These are phyloP conservation scores for Ceraceosorus bombacis DNA, from an alignment of 1,284 basidiomycete species.

Conservation along the genomic window DNA sequence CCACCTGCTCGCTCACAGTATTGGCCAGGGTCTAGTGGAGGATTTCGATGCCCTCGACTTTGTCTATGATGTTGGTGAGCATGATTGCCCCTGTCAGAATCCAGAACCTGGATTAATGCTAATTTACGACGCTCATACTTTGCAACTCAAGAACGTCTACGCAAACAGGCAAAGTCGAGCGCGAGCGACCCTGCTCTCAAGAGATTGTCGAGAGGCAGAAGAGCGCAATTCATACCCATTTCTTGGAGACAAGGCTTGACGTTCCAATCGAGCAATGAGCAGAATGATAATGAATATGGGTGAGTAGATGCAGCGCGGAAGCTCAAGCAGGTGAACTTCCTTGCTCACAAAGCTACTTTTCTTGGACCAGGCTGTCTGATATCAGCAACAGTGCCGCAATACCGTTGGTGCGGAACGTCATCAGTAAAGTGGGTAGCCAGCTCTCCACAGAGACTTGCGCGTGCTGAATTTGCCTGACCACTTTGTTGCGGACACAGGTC, in stretches of 20 bases:
- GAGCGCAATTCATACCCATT: slow-evolving; percentile 18
- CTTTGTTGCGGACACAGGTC: neutral
- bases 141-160: slow-evolving; percentile 1
- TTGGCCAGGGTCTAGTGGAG: slow-evolving; percentile 9
- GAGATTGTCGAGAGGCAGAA: slow-evolving; percentile 9
- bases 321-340: neutral
- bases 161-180: slow-evolving; percentile 9
- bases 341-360: too few species aligned
- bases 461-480: slow-evolving; percentile 9
- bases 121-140: neutral
- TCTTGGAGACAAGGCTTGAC: slow-evolving; percentile 14
- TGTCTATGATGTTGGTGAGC: slow-evolving; percentile 13
- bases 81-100: too few species aligned
- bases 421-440: slow-evolving; percentile 21
- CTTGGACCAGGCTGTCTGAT: slow-evolving; percentile 7
- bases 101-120: neutral
- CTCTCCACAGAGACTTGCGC: neutral
- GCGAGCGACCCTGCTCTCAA: slow-evolving; percentile 8
- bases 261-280: slow-evolving; percentile 7
- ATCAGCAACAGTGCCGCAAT: slow-evolving; percentile 20
- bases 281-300: slow-evolving; percentile 7
- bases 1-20: neutral
- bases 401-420: slow-evolving; percentile 43
- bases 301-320: neutral
- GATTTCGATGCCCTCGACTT: slow-evolving; percentile 20